Percentiles rank a stretch among this genome's conserved stretches.
Conservation (phyloP, 495 filamentous ascomycete species). For the Niebla homalea region DNA sequence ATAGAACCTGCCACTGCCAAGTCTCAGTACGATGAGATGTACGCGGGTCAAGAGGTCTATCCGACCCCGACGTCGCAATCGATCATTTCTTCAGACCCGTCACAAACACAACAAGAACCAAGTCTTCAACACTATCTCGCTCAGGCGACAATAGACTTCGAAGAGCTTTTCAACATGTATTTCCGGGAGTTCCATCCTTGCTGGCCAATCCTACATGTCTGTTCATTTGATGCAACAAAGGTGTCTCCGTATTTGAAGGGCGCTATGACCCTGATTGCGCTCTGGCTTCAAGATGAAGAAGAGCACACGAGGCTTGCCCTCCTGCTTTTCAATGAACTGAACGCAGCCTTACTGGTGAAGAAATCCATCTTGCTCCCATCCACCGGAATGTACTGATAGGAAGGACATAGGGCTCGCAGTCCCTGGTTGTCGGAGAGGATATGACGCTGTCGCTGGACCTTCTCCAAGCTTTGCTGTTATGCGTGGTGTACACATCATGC, state of each 20-base stretch:
- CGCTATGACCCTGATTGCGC: slow-evolving; percentile 21
- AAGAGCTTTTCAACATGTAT: slow-evolving; percentile 18
- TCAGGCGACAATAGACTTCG: slow-evolving; percentile 5
- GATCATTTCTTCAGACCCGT: too few relatives aligned
- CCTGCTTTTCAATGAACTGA: slow-evolving; percentile 17
- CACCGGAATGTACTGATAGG: slow-evolving; percentile 4
- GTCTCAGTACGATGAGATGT: too few relatives aligned
- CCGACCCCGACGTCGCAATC: too few relatives aligned
- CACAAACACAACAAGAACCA: not conserved
- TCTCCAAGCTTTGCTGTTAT: slow-evolving; percentile 19
- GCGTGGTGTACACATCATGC: slow-evolving; percentile 17
- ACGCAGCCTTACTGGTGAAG: slow-evolving; percentile 11
- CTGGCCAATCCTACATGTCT: slow-evolving; percentile 23
- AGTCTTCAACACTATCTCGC: slow-evolving; percentile 7
- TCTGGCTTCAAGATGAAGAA: slow-evolving; percentile 17
- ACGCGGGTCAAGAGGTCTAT: too few relatives aligned
- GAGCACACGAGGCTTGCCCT: slow-evolving; percentile 18
- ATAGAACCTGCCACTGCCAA: too few relatives aligned
- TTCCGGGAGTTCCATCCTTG: slow-evolving; percentile 20
- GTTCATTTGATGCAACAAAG: slow-evolving; percentile 17
- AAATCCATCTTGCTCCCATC: not conserved
- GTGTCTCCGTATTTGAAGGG: slow-evolving; percentile 14
- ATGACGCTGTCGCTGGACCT: slow-evolving; percentile 12
- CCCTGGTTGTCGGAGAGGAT: slow-evolving; percentile 4
- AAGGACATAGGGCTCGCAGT: slow-evolving; percentile 9